Base-by-base conservation (phyloP, 2,329 filamentous ascomycete genomes). In the Sporothrix inflata region DNA sequence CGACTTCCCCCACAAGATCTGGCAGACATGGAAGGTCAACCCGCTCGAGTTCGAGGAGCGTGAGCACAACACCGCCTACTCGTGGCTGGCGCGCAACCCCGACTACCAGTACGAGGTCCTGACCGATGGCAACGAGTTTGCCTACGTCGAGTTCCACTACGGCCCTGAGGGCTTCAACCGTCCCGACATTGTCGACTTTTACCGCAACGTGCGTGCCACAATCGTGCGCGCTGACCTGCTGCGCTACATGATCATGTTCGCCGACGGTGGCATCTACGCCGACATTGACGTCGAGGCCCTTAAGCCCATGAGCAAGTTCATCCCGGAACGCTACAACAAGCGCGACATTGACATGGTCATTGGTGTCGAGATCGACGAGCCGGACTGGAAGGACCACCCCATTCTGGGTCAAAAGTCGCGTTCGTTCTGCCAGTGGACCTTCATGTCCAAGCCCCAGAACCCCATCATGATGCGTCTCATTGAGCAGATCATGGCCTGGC, bases 361-460 rank as follows among this genome's bases (percentile, higher is more conserved):
- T 34, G 89, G 90, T 16, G 84, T 93, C 0, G 91, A 93, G 78
- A 90, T 92, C 72, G 91, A 92, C 77, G 86, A 92, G 79, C 90
- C 90, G 0, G 85, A 88, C 9, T 92, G 88, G 80, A 82, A 81
- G 21, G 80, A 88, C 67, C 90, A 92, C 77, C 85, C 88, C 1
- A 89, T 92, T 42, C 83, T 92, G 0, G 90, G 91, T 16, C 85
- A 85, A 66, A 92, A 92, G 80, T 92, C 88, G 49, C 83, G 85
- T 75, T 92, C 90, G 0, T 92, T 93, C 78, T 92, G 90, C 78
- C 91, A 92, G 77, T 93, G 91, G 91, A 92, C 91, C 0, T 91
- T 92, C 77, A 90, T 91, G 82, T 87, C 87, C 76, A 91, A 92
- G 77, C 90, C 91, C 0, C 83, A 84, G 21, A 85, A 90, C 34